These are phyloP conservation scores for Phaffomyces antillensis DNA, from an alignment of 805 yeast species.

Conservation along the genomic window DNA sequence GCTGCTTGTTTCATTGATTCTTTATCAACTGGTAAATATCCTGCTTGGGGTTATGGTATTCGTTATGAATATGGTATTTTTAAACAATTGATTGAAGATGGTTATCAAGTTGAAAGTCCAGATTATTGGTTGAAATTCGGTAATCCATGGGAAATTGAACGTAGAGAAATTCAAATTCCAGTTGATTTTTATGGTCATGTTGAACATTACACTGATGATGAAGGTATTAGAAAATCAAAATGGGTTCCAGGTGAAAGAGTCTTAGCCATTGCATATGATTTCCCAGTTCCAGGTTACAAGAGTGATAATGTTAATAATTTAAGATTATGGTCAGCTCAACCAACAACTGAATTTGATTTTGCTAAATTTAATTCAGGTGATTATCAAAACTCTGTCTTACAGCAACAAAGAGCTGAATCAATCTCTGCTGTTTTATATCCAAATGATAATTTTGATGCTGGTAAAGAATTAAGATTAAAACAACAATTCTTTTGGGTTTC, in stretches of 20 bases:
- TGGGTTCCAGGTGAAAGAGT: conserved; percentile 92
- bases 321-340: conserved; percentile 85
- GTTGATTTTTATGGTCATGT: conserved; percentile 80
- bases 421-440: conserved; percentile 92
- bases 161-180: conserved; percentile 82
- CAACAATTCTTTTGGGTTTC: conserved; percentile 98
- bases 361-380: conserved; percentile 89
- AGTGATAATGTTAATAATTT: conserved; percentile 80
- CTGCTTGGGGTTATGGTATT: conserved; percentile 96
- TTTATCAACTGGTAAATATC: conserved; percentile 74
- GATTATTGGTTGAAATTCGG: conserved; percentile 88
- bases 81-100: conserved; percentile 82
- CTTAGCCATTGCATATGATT: conserved; percentile 83
- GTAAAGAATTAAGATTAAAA: conserved; percentile 86
- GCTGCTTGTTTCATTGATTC: conserved; percentile 95
- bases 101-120: conserved; percentile 91
- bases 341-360: conserved; percentile 88
- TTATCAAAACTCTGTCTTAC: conserved; percentile 73
- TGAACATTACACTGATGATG: conserved; percentile 35
- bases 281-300: conserved; percentile 87
- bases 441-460: conserved; percentile 85
- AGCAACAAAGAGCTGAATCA: conserved; percentile 85
- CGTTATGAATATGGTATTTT: conserved; percentile 93
- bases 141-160: conserved; percentile 90
- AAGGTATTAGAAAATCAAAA: conserved; percentile 50